Percentiles rank a stretch among this genome's conserved stretches.
Evolutionary conservation across 345 rosid genomes (phyloP).

Genomic region (Eucalyptus urophylla): DNA sequence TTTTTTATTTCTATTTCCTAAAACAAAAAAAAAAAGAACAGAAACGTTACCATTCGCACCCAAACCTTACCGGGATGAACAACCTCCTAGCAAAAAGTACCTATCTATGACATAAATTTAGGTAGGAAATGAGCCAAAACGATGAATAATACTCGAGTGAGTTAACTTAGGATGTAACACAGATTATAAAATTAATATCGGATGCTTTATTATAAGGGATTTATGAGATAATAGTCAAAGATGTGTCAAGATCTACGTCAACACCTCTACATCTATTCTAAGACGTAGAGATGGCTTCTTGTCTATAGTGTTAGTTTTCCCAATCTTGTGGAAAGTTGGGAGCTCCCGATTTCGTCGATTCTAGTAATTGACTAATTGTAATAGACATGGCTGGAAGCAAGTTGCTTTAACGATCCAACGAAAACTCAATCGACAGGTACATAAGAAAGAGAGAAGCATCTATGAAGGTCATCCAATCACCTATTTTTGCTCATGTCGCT

Average conservation of each 20-base stretch:
- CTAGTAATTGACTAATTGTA: background rate
- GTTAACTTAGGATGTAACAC: no score
- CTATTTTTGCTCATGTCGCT: background rate
- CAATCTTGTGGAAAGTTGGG: background rate
- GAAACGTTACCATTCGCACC: no score
- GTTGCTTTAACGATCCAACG: background rate
- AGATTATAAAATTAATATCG: fast-evolving
- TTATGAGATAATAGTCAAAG: background rate
- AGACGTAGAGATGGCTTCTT: background rate
- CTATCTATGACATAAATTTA: background rate
- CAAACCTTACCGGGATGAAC: fast-evolving
- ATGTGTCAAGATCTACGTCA: background rate
- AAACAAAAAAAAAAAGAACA: no score
- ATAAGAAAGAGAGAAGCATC: no score
- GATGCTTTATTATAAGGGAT: background rate
- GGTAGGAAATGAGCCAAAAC: background rate
- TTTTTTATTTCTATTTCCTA: no score
- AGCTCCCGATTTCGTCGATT: background rate
- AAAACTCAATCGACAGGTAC: background rate
- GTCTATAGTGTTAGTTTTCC: background rate
- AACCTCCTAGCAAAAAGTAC: background rate
- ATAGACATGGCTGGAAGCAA: background rate
- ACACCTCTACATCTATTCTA: background rate
- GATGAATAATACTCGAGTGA: background rate
- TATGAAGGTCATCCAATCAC: background rate